Evolutionary conservation across 257 asterid genomes (phyloP), one percentile per base, ranked within the genome.

Genomic region (Solanum sitiens): DNA sequence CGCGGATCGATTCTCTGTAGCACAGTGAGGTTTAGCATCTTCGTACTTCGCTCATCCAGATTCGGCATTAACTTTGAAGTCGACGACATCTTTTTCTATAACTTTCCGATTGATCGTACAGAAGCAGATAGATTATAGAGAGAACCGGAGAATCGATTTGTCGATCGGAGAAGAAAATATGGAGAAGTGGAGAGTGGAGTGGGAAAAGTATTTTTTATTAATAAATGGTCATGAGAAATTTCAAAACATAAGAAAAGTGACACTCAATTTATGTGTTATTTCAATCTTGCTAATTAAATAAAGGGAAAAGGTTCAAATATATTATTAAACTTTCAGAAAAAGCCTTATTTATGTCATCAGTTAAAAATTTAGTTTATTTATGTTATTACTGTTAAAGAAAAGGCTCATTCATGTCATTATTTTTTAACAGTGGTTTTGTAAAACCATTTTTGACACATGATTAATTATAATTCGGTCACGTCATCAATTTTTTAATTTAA

Each of bases 1-100:
- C 53, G 93, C 16, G 94, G 95, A 88, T 96, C 98, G 65, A 89
- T 89, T 59, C 98, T 91, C 94, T 95, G 99, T 25, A 96, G 93
- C 86, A 95, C 99, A 25, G 95, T 95, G 89, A 96, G 89, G 87
- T 96, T 95, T 13, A 95, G 93, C 83, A 86, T 5, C 90, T 94
- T 93, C 14, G 95, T 94, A 88, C 91, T 90, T 89, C 93, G 92
- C 88, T 93, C 91, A 83, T 95, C 96, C 67, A 96, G 89, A 89
- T 92, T 90, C 88, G 96, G 98, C 93, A 87, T 93, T 88, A 95
- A 74, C 91, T 93, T 95, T 71, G 92, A 94, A 39, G 42, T 42
- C 44, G 79, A 72, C 77, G 83, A 82, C 61, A 37, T 74, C 47
- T 74, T 40, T 32, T 74, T 37, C 30, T 21, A 74, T 6, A 39